phyloP scores from a whole-genome alignment of 2,329 filamentous ascomycete genomes.

The Beauveria medogensis region DNA sequence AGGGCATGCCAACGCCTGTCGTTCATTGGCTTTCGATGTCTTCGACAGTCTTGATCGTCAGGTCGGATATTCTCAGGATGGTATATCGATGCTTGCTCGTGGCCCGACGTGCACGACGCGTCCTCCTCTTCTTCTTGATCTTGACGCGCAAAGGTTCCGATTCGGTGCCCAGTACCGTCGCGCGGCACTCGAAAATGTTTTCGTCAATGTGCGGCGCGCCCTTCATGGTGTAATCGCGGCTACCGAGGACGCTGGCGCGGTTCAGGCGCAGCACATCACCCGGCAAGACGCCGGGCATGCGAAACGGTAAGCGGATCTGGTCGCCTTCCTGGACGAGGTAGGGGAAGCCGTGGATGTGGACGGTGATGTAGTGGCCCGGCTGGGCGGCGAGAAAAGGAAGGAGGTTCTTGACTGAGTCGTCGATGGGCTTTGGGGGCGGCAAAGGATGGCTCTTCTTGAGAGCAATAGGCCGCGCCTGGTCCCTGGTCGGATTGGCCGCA shows the following conservation, averaged over 20 bases:
- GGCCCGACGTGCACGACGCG: constrained; percentile 64
- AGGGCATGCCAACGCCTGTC: neutral
- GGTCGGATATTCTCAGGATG: constrained; percentile 72
- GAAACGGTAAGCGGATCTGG: constrained; percentile 67
- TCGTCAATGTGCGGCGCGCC: constrained; percentile 77
- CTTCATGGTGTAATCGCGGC: constrained; percentile 83
- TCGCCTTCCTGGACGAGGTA: constrained; percentile 76
- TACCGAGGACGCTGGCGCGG: constrained; percentile 73
- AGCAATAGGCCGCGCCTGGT: constrained; percentile 26
- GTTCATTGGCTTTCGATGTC: constrained; percentile 23
- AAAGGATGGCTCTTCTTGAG: constrained; percentile 33
- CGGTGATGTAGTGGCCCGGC: constrained; percentile 67
- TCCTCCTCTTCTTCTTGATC: constrained; percentile 74
- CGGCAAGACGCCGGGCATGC: constrained; percentile 65
- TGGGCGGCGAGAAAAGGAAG: constrained; percentile 67
- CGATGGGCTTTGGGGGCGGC: constrained; percentile 33
- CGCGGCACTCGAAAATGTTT: constrained; percentile 74
- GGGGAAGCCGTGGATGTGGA: constrained; percentile 70
- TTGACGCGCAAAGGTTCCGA: constrained; percentile 68
- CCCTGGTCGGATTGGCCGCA: constrained; percentile 28
- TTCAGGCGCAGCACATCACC: constrained; percentile 86
- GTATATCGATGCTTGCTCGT: constrained; percentile 90
- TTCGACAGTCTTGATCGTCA: constrained; percentile 51
- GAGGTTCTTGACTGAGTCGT: constrained; percentile 49
- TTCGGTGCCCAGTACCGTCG: constrained; percentile 78